Conservation (phyloP, 352 stramenopile genomes). For the Globisporangium uncinulatum region DNA sequence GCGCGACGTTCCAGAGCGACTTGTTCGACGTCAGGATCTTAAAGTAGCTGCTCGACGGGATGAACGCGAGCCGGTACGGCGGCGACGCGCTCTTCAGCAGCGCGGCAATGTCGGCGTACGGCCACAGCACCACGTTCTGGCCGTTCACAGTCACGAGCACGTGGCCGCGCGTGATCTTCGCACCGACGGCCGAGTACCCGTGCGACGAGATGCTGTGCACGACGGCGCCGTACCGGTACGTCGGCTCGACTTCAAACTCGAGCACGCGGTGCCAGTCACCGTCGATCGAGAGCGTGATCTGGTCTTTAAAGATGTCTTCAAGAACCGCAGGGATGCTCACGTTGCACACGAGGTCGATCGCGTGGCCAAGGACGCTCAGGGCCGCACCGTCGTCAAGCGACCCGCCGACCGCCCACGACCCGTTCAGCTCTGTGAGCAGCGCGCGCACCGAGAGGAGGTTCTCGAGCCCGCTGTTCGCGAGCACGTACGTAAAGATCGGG, state of each 20-base stretch:
- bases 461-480: constrained; percentile 81
- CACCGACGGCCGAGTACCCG: constrained; percentile 62
- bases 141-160: constrained; percentile 84
- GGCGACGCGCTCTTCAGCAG: constrained; percentile 61
- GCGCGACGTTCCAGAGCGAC: constrained; percentile 84
- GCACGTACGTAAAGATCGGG: constrained; percentile 87
- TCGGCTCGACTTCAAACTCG: constrained; percentile 78
- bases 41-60: constrained; percentile 80
- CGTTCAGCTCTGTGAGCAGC: constrained; percentile 69
- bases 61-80: constrained; percentile 78
- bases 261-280: constrained; percentile 76
- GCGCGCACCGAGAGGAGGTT: constrained; percentile 80
- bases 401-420: constrained; percentile 52
- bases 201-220: constrained; percentile 75
- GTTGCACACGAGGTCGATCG: constrained; percentile 81
- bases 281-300: constrained; percentile 86
- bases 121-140: constrained; percentile 85
- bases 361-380: constrained; percentile 70
- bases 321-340: constrained; percentile 83
- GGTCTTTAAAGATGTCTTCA: constrained; percentile 89
- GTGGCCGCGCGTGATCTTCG: constrained; percentile 66
- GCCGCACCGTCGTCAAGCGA: constrained; percentile 59
- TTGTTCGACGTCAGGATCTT: constrained; percentile 86
- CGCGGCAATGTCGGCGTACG: constrained; percentile 61
- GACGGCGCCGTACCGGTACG: constrained; percentile 79